Evolutionary conservation across 2,329 filamentous ascomycete genomes (phyloP), one percentile per base, ranked within the genome.

Genomic region (Penicillium sp.): DNA sequence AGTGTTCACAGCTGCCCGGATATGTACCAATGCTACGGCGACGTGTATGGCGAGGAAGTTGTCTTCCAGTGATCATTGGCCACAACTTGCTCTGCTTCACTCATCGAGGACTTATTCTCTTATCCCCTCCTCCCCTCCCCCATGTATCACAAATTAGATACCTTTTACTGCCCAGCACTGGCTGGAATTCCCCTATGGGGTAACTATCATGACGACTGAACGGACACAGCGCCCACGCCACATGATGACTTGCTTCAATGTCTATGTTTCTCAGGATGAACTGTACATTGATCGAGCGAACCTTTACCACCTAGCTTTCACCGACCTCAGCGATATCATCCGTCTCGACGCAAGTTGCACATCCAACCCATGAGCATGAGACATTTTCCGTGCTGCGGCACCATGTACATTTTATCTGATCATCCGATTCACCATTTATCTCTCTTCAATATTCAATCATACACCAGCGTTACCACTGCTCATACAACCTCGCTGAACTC

Each of bases 41-140:
- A 62, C 12, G 60, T 62, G 35, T 62, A 60, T 38, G 60, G 58
- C 41, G 59, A 61, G 39, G 57, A 61, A 42, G 49, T 60, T 34
- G 41, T 59, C 40, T 49, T 51, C 29, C 38, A 41, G 41, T 46
- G 27, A 33, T 41, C 18, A 25, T 19, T 19, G 16, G 25, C 35
- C 5, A 13, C 28, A 29, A n/a, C 14, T 6, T 16, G 13, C 6
- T 41, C n/a, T n/a, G n/a, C n/a, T 19, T 29, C 27, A 19, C 33
- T 27, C 5, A 22, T 19, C 27, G 34, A 36, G 37, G 7, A 28
- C 14, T 5, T 2, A 34, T 35, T n/a, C n/a, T n/a, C n/a, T n/a
- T n/a, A n/a, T n/a, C n/a, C n/a, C n/a, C n/a, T n/a, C n/a, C n/a
- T n/a, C n/a, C n/a, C n/a, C n/a, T n/a, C n/a, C 8, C 18, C 22